Base-by-base conservation (phyloP, 1,284 basidiomycete species). In the Cryptococcus maquisensis region DNA sequence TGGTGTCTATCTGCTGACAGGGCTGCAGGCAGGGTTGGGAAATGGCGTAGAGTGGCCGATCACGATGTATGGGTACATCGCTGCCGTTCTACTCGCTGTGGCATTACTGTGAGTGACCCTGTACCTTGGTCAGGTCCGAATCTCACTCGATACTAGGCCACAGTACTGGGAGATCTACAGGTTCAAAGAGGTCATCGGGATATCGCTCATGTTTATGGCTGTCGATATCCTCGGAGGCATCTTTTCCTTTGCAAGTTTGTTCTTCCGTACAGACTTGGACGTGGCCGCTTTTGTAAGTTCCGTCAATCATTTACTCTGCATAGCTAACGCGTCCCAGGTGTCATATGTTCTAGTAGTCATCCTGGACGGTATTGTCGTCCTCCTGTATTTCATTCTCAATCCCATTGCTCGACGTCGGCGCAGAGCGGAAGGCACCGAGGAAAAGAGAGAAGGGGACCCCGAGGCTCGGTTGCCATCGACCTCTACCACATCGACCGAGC, bases 171-270 rank as follows among this genome's bases (percentile, higher is more conserved):
- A 90, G 69, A 90, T 90, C 42, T 86, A 82, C 75, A 81, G 81
- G 61, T 79, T 79, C 60, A 78, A 78, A 59, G 84, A 88, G 68
- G 88, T 90, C 42, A 74, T 85, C 26, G 88, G 88, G 5, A 84
- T 92, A 55, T 87, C 84, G 1, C 74, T 87, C 47, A 43, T 78
- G 3, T 90, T 90, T 75, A 85, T 90, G 78, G 62, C 76, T 1
- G 79, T 90, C 49, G 88, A 91, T 68, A 81, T 84, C 50, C 66
- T 83, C 16, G 88, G 88, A 32, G 88, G 85, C 4, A 72, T 90
- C 10, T 89, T 89, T 72, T 75, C 71, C 39, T 79, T 83, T 59
- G 74, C 88, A 9, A 87, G 86, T 23, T 79, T 90, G 36, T 81
- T 80, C 20, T 90, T 90, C 78, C 83, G 86, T 62, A 66, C 74